A percentile compares a stretch with the other conserved stretches of the same genome.
These are phyloP conservation scores for Solanum piurae DNA, from an alignment of 257 asterid genomes.

Conservation along the genomic window DNA sequence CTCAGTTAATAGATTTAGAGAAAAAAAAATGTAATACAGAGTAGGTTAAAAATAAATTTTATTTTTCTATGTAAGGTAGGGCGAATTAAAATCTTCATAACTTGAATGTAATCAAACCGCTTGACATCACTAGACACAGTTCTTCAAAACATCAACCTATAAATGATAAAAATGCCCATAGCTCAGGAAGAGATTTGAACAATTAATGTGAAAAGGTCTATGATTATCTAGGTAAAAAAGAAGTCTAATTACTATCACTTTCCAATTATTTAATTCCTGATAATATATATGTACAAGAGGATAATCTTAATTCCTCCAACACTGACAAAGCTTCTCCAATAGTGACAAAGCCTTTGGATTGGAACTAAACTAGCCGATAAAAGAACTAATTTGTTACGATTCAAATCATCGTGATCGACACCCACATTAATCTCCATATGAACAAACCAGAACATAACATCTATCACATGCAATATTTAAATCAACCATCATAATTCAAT, in stretches of 20 bases:
- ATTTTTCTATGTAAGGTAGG: not conserved
- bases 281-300: not conserved
- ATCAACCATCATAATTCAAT: too few species aligned
- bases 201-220: not conserved
- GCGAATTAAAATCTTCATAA: not conserved
- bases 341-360: not conserved
- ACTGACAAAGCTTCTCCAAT: not conserved
- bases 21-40: too few species aligned
- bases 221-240: not conserved
- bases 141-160: not conserved
- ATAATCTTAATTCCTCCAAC: too few species aligned
- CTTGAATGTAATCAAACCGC: not conserved
- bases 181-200: not conserved
- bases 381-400: too few species aligned
- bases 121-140: not conserved
- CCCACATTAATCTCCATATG: too few species aligned
- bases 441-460: not conserved
- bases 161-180: not conserved
- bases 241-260: not conserved
- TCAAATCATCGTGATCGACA: too few species aligned
- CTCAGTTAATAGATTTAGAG: not conserved
- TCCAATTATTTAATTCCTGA: not conserved
- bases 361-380: too few species aligned
- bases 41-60: too few species aligned
- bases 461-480: too few species aligned